phyloP scores from a whole-genome alignment of 2,329 filamentous ascomycete genomes.

The Zymoseptoria pseudotritici region DNA sequence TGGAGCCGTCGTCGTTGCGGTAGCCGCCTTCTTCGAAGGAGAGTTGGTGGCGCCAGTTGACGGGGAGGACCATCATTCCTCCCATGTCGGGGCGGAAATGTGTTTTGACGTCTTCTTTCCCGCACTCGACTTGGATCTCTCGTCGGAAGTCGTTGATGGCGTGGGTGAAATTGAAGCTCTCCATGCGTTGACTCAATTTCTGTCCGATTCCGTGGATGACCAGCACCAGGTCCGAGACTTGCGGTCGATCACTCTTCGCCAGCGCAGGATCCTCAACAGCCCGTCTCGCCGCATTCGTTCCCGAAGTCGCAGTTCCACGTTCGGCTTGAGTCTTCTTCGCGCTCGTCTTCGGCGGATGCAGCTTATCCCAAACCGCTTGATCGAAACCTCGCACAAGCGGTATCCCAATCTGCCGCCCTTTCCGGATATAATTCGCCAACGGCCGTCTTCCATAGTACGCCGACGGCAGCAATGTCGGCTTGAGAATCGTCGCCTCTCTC shows the following conservation, averaged over 20 bases:
- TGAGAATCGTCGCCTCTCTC: slow-evolving; percentile 72
- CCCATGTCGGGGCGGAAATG: slow-evolving; percentile 71
- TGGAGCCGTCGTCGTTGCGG: slow-evolving; percentile 46
- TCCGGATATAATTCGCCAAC: slow-evolving; percentile 70
- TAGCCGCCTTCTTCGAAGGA: slow-evolving; percentile 73
- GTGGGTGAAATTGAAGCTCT: slow-evolving; percentile 96
- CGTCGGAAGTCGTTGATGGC: slow-evolving; percentile 86
- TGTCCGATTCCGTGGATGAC: slow-evolving; percentile 95
- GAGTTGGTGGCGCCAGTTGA: slow-evolving; percentile 88
- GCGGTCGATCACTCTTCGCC: slow-evolving; percentile 58
- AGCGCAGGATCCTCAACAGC: slow-evolving; percentile 47
- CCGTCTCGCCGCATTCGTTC: slow-evolving; percentile 33
- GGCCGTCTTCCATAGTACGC: slow-evolving; percentile 76
- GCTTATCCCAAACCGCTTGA: slow-evolving; percentile 63
- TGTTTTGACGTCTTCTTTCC: slow-evolving; percentile 63
- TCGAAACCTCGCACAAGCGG: slow-evolving; percentile 88
- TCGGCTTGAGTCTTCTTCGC: slow-evolving; percentile 36
- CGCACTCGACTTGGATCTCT: slow-evolving; percentile 76
- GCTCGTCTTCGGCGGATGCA: slow-evolving; percentile 51
- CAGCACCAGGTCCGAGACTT: slow-evolving; percentile 79
- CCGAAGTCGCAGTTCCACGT: slow-evolving; percentile 39
- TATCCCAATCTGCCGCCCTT: slow-evolving; percentile 73
- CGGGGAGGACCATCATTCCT: slow-evolving; percentile 85
- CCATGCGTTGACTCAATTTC: slow-evolving; percentile 87
- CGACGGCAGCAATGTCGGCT: slow-evolving; percentile 77